phyloP scores from a whole-genome alignment of 768 basidiomycete genomes.

The Auriculariales sp. region DNA sequence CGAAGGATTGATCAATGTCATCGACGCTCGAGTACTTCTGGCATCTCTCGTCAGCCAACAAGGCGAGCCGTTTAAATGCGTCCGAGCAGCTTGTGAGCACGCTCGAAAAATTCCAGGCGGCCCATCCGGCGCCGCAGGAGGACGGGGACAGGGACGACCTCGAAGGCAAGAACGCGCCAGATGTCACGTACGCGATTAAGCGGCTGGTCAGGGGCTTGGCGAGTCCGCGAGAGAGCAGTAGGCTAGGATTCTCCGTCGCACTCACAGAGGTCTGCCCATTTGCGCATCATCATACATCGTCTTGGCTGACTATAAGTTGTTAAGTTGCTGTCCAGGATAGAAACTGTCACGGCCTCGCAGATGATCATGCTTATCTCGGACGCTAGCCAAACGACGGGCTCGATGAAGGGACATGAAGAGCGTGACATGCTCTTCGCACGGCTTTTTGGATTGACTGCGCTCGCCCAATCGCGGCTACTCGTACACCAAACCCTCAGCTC shows the following conservation, averaged over 20 bases:
- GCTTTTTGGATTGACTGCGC: conserved; percentile 74
- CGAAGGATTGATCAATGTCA: conserved; percentile 32
- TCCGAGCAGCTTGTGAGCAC: conserved; percentile 71
- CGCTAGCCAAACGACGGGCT: conserved; percentile 53
- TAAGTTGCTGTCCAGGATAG: conserved; percentile 65
- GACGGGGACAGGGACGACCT: conserved; percentile 29
- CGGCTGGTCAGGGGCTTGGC: conserved; percentile 78
- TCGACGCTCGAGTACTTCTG: conserved; percentile 90
- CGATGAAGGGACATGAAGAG: conserved; percentile 82
- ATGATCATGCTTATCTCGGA: conserved; percentile 64
- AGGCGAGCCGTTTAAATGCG: conserved; percentile 68
- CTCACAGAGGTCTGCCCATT: conserved; percentile 65
- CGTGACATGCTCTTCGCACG: conserved; percentile 86
- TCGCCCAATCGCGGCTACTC: conserved; percentile 76
- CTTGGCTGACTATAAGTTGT: conserved; percentile 1
- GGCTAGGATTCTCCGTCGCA: conserved; percentile 91
- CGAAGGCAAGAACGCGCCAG: conserved; percentile 65
- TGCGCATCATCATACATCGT: conserved; percentile 1
- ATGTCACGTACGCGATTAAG: conserved; percentile 86
- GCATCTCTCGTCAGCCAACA: conserved; percentile 73
- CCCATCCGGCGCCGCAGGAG: conserved; percentile 17
- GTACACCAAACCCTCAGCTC: conserved; percentile 43
- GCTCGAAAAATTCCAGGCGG: conserved; percentile 73
- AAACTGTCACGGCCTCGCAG: conserved; percentile 64
- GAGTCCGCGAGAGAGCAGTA: conserved; percentile 83